Evolutionary conservation across 805 yeast species (phyloP), one percentile per base, ranked within the genome.

Genomic region (Ogataea salicorniae): DNA sequence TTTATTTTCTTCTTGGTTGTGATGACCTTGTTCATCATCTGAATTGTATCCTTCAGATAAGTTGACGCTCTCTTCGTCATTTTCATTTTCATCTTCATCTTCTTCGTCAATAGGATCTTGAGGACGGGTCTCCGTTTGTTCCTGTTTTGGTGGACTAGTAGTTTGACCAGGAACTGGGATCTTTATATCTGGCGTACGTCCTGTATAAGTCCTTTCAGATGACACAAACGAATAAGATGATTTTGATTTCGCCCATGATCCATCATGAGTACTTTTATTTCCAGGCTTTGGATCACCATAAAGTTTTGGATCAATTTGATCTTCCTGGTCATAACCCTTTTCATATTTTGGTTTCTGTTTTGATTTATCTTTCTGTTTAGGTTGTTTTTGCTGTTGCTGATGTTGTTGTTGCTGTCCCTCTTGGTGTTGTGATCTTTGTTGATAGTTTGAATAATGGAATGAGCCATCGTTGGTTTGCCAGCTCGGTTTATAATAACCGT

Each of bases 161-260:
- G n/a, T 4, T 40, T 33, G 11, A 5, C 31, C 37, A 18, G 34
- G 11, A 14, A 17, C 22, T 5, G 49, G 52, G 4, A 46, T 39
- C 22, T 47, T 54, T 23, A 51, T 29, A n/a, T 51, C 41, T 4
- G 66, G 65, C 6, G 42, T 47, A n/a, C 43, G 40, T 5, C 62
- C 62, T 15, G 61, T 57, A 35, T 50, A 59, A 9, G 68, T 62
- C 45, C 53, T 59, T 37, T 62, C 66, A 2, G 54, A 39, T 2
- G 61, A 52, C 14, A 47, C 51, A 43, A 50, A 63, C 5, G 68
- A 59, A 39, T 63, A 64, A 3, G 66, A 51, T 1, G 63, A 53
- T 26, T 45, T 46, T 7, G 66, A 60, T 7, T 42, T 51, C 8
- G 58, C 54, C 62, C 64, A 61, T 7, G 44, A 49, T 2, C 58